Percentiles rank a stretch among this genome's conserved stretches.
These are phyloP conservation scores for Dactylella cylindrospora DNA, from an alignment of 2,329 filamentous ascomycete genomes.

Conservation along the genomic window DNA sequence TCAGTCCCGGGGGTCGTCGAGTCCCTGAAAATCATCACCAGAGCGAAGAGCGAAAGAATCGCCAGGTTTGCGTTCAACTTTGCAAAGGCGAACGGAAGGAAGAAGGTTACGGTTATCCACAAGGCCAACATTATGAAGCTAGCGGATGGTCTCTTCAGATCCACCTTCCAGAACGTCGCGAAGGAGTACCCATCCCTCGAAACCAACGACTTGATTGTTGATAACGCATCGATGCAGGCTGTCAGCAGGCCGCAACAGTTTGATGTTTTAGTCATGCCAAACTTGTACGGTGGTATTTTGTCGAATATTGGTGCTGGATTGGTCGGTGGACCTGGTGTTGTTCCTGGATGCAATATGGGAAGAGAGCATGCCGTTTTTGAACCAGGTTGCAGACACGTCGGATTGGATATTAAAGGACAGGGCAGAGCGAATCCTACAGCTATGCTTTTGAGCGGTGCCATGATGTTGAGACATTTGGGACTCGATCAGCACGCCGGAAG, in stretches of 20 bases:
- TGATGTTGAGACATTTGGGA: conserved; percentile 95
- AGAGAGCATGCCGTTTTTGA: conserved; percentile 98
- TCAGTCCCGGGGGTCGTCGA: conserved; percentile 94
- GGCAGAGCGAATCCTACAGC: conserved; percentile 98
- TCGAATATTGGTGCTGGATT: conserved; percentile 98
- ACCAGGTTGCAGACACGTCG: conserved; percentile 98
- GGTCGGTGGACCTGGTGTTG: conserved; percentile 93
- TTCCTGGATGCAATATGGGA: conserved; percentile 99
- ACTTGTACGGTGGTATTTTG: conserved; percentile 96
- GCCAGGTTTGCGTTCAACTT: conserved; percentile 98
- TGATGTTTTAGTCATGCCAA: conserved; percentile 99
- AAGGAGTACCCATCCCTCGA: conserved; percentile 95
- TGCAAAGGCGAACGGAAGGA: conserved; percentile 95
- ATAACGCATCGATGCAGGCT: conserved; percentile 99
- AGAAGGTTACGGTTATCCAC: conserved; percentile 99
- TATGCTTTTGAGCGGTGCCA: conserved; percentile 89
- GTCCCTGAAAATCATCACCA: conserved; percentile 99
- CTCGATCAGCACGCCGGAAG: conserved; percentile 98
- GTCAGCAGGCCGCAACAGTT: conserved; percentile 96
- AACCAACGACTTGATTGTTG: conserved; percentile 99
- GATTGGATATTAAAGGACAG: conserved; percentile 99
- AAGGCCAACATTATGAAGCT: conserved; percentile 99
- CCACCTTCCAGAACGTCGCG: conserved; percentile 88
- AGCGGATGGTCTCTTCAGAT: conserved; percentile 96
- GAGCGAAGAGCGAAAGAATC: conserved; percentile 98